phyloP scores from a whole-genome alignment of 177 flowering plant species.

The Vitis hybrid region DNA sequence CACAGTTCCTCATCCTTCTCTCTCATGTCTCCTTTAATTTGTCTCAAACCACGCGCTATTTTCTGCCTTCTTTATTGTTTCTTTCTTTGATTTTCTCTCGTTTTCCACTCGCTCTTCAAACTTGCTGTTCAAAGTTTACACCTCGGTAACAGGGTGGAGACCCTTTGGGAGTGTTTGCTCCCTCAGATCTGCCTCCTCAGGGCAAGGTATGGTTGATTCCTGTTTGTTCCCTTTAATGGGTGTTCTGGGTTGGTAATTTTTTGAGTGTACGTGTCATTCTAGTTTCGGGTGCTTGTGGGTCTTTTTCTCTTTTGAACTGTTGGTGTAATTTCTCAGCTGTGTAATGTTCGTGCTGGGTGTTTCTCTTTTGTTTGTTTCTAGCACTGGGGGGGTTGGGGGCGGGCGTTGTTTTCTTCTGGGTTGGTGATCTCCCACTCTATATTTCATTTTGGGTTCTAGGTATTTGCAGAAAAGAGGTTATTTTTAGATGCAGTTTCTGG shows the following conservation, averaged over 20 bases:
- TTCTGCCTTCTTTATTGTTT: not conserved
- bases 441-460: not conserved
- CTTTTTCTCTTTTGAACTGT: not conserved
- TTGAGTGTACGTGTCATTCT: not conserved
- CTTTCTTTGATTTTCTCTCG: not conserved
- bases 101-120: not conserved
- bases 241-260: not conserved
- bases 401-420: not conserved
- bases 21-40: conserved; percentile 15
- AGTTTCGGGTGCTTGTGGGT: not conserved
- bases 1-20: conserved; percentile 9
- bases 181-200: conserved; percentile 21
- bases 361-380: not conserved
- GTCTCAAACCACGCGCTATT: conserved; percentile 35
- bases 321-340: not conserved
- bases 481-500: no score
- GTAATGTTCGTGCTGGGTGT: not conserved
- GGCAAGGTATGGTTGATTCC: conserved; percentile 10
- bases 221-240: not conserved
- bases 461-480: not conserved
- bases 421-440: not conserved
- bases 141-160: not conserved
- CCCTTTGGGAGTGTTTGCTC: not conserved
- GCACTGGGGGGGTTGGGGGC: not conserved
- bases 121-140: not conserved